These are phyloP conservation scores for Nicotiana tabacum DNA, from an alignment of 257 asterid genomes.

Conservation along the genomic window DNA sequence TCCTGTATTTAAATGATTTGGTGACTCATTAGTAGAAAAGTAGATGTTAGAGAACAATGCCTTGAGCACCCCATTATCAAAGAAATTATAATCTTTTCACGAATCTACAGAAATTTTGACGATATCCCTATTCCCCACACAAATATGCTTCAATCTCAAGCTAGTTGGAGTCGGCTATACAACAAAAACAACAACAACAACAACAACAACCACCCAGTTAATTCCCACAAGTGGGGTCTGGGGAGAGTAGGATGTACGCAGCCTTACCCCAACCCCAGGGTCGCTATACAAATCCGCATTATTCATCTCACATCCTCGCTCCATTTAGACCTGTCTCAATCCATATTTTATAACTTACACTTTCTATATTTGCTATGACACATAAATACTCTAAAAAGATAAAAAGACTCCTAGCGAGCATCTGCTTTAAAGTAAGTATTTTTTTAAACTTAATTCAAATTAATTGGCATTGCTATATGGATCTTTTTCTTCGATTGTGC, in stretches of 20 bases:
- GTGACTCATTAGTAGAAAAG: neutral
- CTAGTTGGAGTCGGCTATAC: neutral
- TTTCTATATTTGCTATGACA: neutral
- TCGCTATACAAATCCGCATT: neutral
- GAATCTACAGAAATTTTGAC: neutral
- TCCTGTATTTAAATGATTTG: constrained; percentile 38
- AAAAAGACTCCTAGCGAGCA: neutral
- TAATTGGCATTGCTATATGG: neutral
- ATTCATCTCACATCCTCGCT: neutral
- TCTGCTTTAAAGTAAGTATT: neutral
- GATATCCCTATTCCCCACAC: neutral
- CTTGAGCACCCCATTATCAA: neutral
- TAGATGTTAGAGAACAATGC: neutral
- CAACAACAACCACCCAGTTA: no score
- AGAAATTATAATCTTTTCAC: neutral
- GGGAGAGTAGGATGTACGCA: no score
- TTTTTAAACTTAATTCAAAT: neutral
- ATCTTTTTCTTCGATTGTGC: neutral
- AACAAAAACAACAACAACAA: no score
- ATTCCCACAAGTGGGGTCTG: no score
- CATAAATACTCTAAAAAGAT: neutral
- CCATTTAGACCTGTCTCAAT: neutral
- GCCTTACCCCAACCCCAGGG: no score
- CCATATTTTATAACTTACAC: neutral
- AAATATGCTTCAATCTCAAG: neutral